These are phyloP conservation scores for Rhytidiadelphus loreus DNA, from an alignment of 225 moss, liverwort and hornwort species.

Conservation along the genomic window DNA sequence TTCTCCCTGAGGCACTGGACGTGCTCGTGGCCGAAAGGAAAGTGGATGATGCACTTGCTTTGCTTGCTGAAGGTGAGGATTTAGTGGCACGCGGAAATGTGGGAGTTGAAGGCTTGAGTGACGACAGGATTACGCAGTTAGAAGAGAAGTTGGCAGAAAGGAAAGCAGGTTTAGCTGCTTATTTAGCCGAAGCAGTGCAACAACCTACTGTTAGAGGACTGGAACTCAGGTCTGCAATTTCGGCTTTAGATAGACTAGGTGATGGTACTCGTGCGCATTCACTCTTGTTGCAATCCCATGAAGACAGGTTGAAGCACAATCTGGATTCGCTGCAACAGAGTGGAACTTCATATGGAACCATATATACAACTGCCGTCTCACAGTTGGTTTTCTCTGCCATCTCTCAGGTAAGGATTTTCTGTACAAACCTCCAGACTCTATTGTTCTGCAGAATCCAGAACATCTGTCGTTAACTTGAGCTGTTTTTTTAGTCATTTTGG, in stretches of 20 bases:
- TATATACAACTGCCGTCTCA: conserved; percentile 34
- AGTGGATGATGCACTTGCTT: conserved; percentile 35
- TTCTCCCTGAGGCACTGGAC: conserved; percentile 35
- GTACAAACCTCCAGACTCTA: neutral
- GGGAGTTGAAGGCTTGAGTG: conserved; percentile 15
- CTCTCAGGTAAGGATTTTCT: conserved; percentile 21
- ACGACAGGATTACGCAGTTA: conserved; percentile 9
- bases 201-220: conserved; percentile 36
- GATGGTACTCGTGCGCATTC: conserved; percentile 28
- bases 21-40: conserved; percentile 42
- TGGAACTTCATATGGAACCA: conserved; percentile 17
- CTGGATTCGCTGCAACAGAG: conserved; percentile 17
- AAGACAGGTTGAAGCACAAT: conserved; percentile 30
- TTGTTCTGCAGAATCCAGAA: neutral
- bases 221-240: conserved; percentile 40
- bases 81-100: conserved; percentile 18
- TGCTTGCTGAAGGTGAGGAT: conserved; percentile 38
- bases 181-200: conserved; percentile 35
- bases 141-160: conserved; percentile 25
- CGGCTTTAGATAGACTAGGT: conserved; percentile 34
- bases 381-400: conserved; percentile 48
- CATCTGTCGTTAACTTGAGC: neutral
- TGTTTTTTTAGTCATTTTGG: neutral
- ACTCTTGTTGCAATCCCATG: conserved; percentile 42
- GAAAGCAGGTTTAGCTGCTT: conserved; percentile 27